These are phyloP conservation scores for Wickerhamiella dianesei DNA, from an alignment of 805 yeast species.

Conservation along the genomic window DNA sequence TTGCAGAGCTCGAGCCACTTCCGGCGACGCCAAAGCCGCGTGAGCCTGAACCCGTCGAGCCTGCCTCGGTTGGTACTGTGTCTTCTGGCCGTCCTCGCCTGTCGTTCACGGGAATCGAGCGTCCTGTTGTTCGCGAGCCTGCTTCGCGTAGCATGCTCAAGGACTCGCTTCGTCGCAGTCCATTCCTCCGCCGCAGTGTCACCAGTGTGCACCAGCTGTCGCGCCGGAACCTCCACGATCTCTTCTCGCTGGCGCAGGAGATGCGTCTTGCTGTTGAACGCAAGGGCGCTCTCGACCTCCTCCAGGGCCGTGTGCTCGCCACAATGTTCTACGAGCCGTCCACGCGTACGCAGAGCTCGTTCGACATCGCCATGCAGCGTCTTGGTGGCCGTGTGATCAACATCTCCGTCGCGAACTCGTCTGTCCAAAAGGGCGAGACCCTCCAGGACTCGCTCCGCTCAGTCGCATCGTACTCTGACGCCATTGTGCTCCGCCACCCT, in stretches of 20 bases:
- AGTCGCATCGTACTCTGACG: slow-evolving; percentile 90
- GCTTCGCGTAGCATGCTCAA: slow-evolving; percentile 56
- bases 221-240: slow-evolving; percentile 78
- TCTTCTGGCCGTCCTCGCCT: slow-evolving; percentile 12
- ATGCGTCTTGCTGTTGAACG: slow-evolving; percentile 94
- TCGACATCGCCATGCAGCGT: slow-evolving; percentile 99
- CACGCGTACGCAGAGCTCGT: slow-evolving; percentile 91
- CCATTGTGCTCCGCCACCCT: slow-evolving; percentile 94
- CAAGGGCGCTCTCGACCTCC: slow-evolving; percentile 81
- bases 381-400: slow-evolving; percentile 94
- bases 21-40: slow-evolving; percentile 5
- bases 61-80: slow-evolving; percentile 11
- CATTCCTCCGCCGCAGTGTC: slow-evolving; percentile 79
- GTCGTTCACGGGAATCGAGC: slow-evolving; percentile 18
- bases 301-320: slow-evolving; percentile 81
- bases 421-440: slow-evolving; percentile 96
- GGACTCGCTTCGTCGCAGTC: slow-evolving; percentile 71
- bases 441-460: slow-evolving; percentile 93
- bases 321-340: slow-evolving; percentile 98
- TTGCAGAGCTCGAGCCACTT: slow-evolving; percentile 10
- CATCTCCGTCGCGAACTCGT: slow-evolving; percentile 73
- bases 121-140: slow-evolving; percentile 22
- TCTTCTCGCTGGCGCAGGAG: slow-evolving; percentile 96
- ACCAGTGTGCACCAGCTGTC: slow-evolving; percentile 77
- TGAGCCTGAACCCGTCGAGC: neutral